Evolutionary conservation across 2,329 filamentous ascomycete species (phyloP).

Genomic region (Gnomoniopsis sp.): DNA sequence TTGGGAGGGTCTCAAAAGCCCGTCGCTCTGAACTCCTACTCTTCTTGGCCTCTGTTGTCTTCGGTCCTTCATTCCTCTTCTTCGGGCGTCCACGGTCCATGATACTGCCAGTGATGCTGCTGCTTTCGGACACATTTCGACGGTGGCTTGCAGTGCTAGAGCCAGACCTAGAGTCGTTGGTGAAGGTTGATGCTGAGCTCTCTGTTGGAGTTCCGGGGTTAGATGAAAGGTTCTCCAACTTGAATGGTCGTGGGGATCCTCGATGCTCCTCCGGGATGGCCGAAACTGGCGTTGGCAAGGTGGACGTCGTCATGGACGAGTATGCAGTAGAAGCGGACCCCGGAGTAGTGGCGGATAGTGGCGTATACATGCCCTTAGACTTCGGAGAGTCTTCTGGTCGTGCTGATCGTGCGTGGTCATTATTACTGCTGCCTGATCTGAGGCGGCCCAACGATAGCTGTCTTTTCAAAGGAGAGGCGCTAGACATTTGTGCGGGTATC

Average conservation of each 20-base stretch:
- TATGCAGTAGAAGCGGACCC: constrained; percentile 38
- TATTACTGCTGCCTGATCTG: constrained; percentile 41
- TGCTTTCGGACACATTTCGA: constrained; percentile 54
- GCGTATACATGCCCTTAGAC: constrained; percentile 42
- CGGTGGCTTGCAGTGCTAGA: constrained; percentile 38
- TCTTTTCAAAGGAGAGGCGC: constrained; percentile 30
- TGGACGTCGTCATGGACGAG: constrained; percentile 31
- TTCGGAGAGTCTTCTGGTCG: constrained; percentile 46
- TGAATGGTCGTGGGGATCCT: constrained; percentile 43
- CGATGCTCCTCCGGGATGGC: constrained; percentile 41
- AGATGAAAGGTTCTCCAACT: constrained; percentile 27
- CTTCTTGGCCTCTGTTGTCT: constrained; percentile 39
- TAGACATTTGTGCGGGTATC: constrained; percentile 43
- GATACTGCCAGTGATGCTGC: constrained; percentile 52
- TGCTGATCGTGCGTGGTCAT: constrained; percentile 38
- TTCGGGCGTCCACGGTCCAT: constrained; percentile 61
- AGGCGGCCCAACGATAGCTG: constrained; percentile 43
- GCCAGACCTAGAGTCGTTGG: constrained; percentile 26
- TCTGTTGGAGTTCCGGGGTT: constrained; percentile 28
- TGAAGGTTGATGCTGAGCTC: constrained; percentile 26
- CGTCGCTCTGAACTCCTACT: constrained; percentile 50
- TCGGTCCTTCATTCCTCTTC: constrained; percentile 45
- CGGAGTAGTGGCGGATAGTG: constrained; percentile 40
- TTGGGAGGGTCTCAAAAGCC: constrained; percentile 59
- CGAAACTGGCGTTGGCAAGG: constrained; percentile 47